Evolutionary conservation across 352 stramenopile species (phyloP), one percentile per base, ranked within the genome.

Genomic region (Globisporangium iwayamae): DNA sequence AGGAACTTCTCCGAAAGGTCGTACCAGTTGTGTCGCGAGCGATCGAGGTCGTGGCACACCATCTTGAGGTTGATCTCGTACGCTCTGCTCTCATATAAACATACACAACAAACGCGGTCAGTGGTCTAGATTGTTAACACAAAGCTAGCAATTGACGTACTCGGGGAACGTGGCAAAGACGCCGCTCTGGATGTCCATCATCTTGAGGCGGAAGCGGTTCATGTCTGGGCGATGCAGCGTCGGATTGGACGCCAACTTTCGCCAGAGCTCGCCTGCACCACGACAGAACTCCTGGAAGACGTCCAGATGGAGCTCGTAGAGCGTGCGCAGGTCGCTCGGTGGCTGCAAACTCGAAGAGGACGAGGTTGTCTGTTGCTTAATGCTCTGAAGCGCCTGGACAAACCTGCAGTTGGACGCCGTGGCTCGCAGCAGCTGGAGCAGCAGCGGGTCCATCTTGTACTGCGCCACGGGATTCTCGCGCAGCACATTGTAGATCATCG

Each of bases 61-160:
- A 69, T 64, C 43, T 72, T 72, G 25, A 94, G 70, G 56, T 94
- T 92, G 36, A 89, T 73, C 55, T 94, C 83, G 58, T 88, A 94
- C 13, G 76, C 71, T 39, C 85, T 94, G 53, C 36, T 48, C 4
- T 47, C 22, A 71, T 13, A 66, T 7, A 53, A 25, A 67, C 34
- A 5, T 30, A 51, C 18, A 34, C 34, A 25, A 28, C 34, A 59
- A 11, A 28, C 25, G 25, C 25, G 25, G 25, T 28, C 25, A 28
- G 25, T 28, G 25, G 25, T 28, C 25, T 2, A 28, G 25, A 28
- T 28, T 28, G 25, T 28, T 28, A 28, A 28, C 25, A 28, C 25
- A 28, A 28, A 28, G 25, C 25, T 2, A 28, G 25, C 1, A 28
- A 28, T 28, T 22, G 14, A 78, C 83, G 63, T 74, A 94, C 85